Evolutionary conservation across 441 rosid species (phyloP), one percentile per base, ranked within the genome.

Genomic region (Melastoma candidum): DNA sequence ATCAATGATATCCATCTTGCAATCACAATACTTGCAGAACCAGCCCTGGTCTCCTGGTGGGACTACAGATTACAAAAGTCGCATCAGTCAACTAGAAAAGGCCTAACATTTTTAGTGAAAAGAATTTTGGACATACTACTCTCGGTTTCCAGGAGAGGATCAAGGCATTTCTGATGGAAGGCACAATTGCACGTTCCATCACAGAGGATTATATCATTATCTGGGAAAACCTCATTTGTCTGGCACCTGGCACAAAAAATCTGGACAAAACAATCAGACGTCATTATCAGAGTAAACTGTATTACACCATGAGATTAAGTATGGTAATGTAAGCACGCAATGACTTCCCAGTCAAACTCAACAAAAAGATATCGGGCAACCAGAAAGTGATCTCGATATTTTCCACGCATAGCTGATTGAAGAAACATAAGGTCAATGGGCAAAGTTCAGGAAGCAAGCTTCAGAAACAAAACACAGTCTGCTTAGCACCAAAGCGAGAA

Each of bases 31-130:
- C 67, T 79, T 80, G 79, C 98, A 93, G 68, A 81, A 89, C 97
- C 98, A 93, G 68, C 98, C 95, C 63, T 86, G 93, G 61, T 86
- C 98, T 68, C 90, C 96, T 26, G 93, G 95, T 62, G 98, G 98
- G 57, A 93, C 98, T 93, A 81, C 69, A 72, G 51, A 69, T 59
- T 45, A 64, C 51, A 44, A 67, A 65, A 47, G 41, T 41, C 17
- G 53, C 43, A 53, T 48, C 44, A 58, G 56, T 29, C 4, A 53
- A 48, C 56, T 56, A 63, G 44, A 48, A 46, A 13, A 25, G 26
- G 26, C 29, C 54, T 48, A 59, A 11, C 55, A 44, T 4, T 3
- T 36, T 36, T 36, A 36, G 41, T 36, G 7, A 36, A 36, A 36
- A 36, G 41, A 36, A 36, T 36, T 36, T 36, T 36, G 26, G 46